Evolutionary conservation across 2,329 filamentous ascomycete species (phyloP), one percentile per base, ranked within the genome.

Genomic region (Thermothelomyces thermophilus): DNA sequence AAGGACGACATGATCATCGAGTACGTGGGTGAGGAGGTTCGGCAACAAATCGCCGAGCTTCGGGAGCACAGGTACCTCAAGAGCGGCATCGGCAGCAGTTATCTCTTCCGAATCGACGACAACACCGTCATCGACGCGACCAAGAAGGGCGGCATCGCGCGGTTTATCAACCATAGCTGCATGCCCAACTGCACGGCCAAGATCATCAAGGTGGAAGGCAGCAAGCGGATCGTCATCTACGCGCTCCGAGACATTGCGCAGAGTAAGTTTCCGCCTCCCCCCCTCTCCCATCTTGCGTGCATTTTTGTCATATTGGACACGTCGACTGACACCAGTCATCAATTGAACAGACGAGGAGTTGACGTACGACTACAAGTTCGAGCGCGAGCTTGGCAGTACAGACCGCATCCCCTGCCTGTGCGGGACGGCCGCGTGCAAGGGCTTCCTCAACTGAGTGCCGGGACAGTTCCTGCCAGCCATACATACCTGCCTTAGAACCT

Each of bases 1-100:
- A 90, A 91, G 66, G 94, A 95, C 67, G 93, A 98, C 69, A 96
- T 98, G 90, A 98, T 98, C 66, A 98, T 98, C 64, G 93, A 98
- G 71, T 98, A 98, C 65, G 93, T 98, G 10, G 93, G 93, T 53
- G 93, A 98, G 71, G 93, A 95, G 68, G 90, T 98, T 33, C 83
- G 93, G 50, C 93, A 98, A 69, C 89, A 94, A 63, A 93, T 98
- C 53, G 90, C 93, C n/a, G 93, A 98, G 68, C 83, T 97, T 65
- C 85, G 93, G 50, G 93, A 98, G 72, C 82, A 84, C 58, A 82
- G 85, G 52, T 98, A 98, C 67, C 80, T 95, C 56, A 91, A 93
- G 73, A 95, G 93, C 65, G 93, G 93, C 45, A 95, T 98, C 57
- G 93, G 93, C 52, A 95, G 90, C 68, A 95, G 88, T 65, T 98